Evolutionary conservation across 2,329 filamentous ascomycete species (phyloP).

Genomic region (Aspergillus floridensis): DNA sequence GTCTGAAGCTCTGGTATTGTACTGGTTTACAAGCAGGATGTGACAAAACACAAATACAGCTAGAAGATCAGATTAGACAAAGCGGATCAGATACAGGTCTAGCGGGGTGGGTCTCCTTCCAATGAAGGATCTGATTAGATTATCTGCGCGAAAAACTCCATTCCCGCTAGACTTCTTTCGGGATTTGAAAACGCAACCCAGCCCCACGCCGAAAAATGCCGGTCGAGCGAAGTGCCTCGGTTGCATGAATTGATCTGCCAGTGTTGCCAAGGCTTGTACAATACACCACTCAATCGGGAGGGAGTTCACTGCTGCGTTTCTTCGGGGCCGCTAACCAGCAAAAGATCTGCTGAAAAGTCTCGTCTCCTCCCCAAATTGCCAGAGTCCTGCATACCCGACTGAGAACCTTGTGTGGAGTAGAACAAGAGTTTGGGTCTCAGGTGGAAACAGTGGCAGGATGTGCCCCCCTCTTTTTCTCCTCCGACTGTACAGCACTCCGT

Average conservation of each 20-base stretch:
- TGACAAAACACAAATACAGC: background rate
- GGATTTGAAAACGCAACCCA: background rate
- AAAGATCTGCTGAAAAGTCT: too few species aligned
- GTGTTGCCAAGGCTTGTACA: background rate
- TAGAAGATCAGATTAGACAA: background rate
- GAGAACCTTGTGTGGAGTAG: too few species aligned
- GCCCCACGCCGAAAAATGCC: background rate
- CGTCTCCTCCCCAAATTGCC: too few species aligned
- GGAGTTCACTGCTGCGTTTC: too few species aligned
- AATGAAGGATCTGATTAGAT: background rate
- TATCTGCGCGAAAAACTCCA: background rate
- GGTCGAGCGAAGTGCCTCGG: background rate
- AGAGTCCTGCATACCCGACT: too few species aligned
- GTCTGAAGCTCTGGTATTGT: too few species aligned
- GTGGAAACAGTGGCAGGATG: too few species aligned
- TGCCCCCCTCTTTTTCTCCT: too few species aligned
- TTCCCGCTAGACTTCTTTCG: background rate
- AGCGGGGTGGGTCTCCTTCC: background rate
- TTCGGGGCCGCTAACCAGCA: too few species aligned
- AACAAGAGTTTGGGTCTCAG: too few species aligned
- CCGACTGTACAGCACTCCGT: too few species aligned
- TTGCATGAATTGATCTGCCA: background rate
- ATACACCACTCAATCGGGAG: too few species aligned
- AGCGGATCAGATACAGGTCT: background rate
- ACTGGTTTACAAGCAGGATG: background rate